Evolutionary conservation across 1,284 basidiomycete genomes (phyloP).

Genomic region (Phellopilus nigrolimitatus): DNA sequence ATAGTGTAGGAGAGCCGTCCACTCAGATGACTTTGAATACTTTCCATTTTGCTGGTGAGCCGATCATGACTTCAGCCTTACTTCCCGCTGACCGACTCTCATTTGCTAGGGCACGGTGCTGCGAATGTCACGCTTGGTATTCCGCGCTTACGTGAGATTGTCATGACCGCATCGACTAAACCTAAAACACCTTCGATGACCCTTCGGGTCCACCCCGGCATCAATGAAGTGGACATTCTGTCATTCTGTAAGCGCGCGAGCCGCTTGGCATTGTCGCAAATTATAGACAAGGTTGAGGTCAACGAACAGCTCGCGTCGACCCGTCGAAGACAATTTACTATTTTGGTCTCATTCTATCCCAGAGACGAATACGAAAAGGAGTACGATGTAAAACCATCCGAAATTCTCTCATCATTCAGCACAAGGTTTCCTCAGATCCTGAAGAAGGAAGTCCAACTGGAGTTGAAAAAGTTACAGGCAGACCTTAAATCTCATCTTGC

Average conservation of each 20-base stretch:
- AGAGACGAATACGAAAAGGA: conserved; percentile 81
- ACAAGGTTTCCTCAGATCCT: conserved; percentile 79
- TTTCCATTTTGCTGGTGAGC: conserved; percentile 94
- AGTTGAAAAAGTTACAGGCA: conserved; percentile 83
- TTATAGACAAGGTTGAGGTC: conserved; percentile 83
- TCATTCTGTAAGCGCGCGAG: conserved; percentile 90
- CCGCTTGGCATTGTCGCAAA: conserved; percentile 83
- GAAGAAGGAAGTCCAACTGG: conserved; percentile 81
- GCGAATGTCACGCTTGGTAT: conserved; percentile 99
- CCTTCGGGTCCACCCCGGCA: conserved; percentile 63
- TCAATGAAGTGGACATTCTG: conserved; percentile 56
- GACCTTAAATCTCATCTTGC: conserved; percentile 79
- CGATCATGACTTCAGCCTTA: conserved; percentile 4
- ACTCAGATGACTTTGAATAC: conserved; percentile 99
- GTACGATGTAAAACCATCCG: conserved; percentile 73
- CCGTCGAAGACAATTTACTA: conserved; percentile 78
- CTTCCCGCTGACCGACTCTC: conserved; percentile 14
- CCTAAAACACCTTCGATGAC: conserved; percentile 99
- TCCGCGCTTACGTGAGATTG: conserved; percentile 96
- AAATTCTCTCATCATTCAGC: conserved; percentile 74
- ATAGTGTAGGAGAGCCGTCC: conserved; percentile 94
- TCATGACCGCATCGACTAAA: conserved; percentile 97
- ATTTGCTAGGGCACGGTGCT: conserved; percentile 82
- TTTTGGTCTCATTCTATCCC: conserved; percentile 87
- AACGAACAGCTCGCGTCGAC: conserved; percentile 73